These are phyloP conservation scores for Raphanus raphanistrum DNA, from an alignment of 345 rosid genomes.

Conservation along the genomic window DNA sequence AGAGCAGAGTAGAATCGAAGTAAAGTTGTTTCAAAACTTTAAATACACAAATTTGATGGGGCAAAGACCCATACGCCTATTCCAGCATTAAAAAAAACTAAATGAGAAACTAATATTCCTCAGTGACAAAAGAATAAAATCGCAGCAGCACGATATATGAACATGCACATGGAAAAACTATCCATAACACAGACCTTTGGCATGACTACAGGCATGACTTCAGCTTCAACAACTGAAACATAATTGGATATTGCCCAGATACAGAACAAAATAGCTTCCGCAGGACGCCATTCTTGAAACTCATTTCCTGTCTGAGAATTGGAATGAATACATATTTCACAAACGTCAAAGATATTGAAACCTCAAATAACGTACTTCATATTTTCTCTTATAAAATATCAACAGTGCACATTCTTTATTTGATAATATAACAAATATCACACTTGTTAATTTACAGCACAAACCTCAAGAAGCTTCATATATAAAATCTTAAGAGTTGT, in stretches of 20 bases:
- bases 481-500: conserved; percentile 78
- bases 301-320: conserved; percentile 68
- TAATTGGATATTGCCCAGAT: conserved; percentile 84
- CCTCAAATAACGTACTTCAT: neutral
- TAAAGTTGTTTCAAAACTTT: conserved; percentile 13
- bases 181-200: conserved; percentile 52
- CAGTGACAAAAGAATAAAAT: neutral
- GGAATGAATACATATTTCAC: conserved; percentile 51
- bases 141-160: conserved; percentile 13
- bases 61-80: neutral
- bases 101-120: conserved; percentile 2
- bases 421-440: conserved; percentile 8
- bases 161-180: conserved; percentile 12
- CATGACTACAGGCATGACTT: conserved; percentile 96
- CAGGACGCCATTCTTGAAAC: conserved; percentile 77
- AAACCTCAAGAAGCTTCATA: conserved; percentile 84
- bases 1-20: conserved; percentile 12
- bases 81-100: conserved; percentile 11
- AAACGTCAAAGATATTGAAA: conserved; percentile 22
- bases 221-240: conserved; percentile 76
- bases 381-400: conserved; percentile 6
- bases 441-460: conserved; percentile 20
- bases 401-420: neutral
- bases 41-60: conserved; percentile 4
- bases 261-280: conserved; percentile 97